Conservation (phyloP, 805 yeast species). For the Pichia deserticola region DNA sequence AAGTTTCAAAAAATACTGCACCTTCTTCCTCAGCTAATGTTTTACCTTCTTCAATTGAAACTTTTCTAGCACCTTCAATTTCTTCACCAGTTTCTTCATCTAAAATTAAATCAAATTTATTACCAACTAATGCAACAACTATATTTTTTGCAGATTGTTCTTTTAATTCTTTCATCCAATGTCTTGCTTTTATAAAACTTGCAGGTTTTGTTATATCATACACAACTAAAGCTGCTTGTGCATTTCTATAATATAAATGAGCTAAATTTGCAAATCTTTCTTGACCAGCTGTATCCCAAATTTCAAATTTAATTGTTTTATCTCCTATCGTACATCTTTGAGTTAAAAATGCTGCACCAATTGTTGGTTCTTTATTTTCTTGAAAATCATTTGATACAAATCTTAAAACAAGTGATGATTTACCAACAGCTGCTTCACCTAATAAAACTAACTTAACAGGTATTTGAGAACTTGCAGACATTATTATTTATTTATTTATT, state of each 20-base stretch:
- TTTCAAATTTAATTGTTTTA: slow-evolving; percentile 83
- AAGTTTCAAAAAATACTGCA: slow-evolving; percentile 83
- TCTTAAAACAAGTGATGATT: slow-evolving; percentile 83
- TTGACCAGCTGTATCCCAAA: slow-evolving; percentile 98
- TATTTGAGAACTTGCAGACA: slow-evolving; percentile 35
- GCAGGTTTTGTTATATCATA: slow-evolving; percentile 95
- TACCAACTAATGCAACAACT: slow-evolving; percentile 89
- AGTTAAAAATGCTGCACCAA: slow-evolving; percentile 95
- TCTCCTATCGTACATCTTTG: slow-evolving; percentile 86
- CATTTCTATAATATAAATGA: slow-evolving; percentile 95
- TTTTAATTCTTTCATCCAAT: slow-evolving; percentile 94
- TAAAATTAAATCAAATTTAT: slow-evolving; percentile 75
- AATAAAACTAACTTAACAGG: slow-evolving; percentile 84
- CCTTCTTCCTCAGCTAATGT: slow-evolving; percentile 87
- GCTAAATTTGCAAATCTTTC: slow-evolving; percentile 94
- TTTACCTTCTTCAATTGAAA: slow-evolving; percentile 79
- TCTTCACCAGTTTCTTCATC: slow-evolving; percentile 38
- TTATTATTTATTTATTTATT: not conserved
- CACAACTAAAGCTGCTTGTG: slow-evolving; percentile 94
- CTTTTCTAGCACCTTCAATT: slow-evolving; percentile 59
- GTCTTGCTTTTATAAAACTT: slow-evolving; percentile 90
- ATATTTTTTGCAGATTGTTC: slow-evolving; percentile 93
- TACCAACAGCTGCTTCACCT: slow-evolving; percentile 98
- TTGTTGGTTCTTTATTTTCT: slow-evolving; percentile 95
- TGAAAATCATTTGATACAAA: slow-evolving; percentile 94